phyloP scores from a whole-genome alignment of 2,329 filamentous ascomycete genomes.

The Microascus cirrosus region DNA sequence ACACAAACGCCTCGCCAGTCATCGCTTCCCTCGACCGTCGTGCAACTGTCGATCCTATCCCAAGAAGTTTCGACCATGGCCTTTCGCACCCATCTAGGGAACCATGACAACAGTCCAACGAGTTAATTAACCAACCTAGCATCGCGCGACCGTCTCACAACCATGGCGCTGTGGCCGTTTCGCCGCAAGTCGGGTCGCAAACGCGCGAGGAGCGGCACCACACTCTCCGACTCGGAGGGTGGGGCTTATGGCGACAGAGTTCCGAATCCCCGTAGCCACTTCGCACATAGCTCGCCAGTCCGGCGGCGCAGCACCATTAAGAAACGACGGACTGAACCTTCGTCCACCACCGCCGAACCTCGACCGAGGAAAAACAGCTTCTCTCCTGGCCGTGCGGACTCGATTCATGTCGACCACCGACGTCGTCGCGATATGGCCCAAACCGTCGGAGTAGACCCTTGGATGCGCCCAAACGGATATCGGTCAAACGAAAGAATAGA shows the following conservation, averaged over 20 bases:
- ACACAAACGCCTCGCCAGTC: not conserved
- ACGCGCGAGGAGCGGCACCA: constrained; percentile 39
- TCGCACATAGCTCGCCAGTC: constrained; percentile 14
- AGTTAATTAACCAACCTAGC: not conserved
- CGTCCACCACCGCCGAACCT: constrained; percentile 28
- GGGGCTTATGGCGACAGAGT: not conserved
- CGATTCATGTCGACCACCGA: constrained; percentile 26
- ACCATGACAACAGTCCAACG: not conserved
- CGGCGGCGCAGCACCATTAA: constrained; percentile 19
- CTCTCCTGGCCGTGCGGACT: constrained; percentile 47
- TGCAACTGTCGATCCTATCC: not conserved
- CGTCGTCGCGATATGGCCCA: not conserved
- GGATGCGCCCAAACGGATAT: constrained; percentile 9
- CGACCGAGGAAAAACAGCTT: constrained; percentile 46
- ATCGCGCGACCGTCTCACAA: constrained; percentile 4
- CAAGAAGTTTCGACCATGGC: not conserved
- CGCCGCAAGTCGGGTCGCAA: constrained; percentile 60
- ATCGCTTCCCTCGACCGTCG: not conserved
- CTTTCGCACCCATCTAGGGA: not conserved
- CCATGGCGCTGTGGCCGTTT: constrained; percentile 79
- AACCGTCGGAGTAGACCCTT: constrained; percentile 6
- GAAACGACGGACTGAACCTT: constrained; percentile 31
- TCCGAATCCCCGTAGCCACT: constrained; percentile 22
- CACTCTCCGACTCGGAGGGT: constrained; percentile 39
- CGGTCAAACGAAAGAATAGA: constrained; percentile 3